Base-by-base conservation (phyloP, 1,139 yeast genomes). In the Hemisphaericaspora xylanilytica region DNA sequence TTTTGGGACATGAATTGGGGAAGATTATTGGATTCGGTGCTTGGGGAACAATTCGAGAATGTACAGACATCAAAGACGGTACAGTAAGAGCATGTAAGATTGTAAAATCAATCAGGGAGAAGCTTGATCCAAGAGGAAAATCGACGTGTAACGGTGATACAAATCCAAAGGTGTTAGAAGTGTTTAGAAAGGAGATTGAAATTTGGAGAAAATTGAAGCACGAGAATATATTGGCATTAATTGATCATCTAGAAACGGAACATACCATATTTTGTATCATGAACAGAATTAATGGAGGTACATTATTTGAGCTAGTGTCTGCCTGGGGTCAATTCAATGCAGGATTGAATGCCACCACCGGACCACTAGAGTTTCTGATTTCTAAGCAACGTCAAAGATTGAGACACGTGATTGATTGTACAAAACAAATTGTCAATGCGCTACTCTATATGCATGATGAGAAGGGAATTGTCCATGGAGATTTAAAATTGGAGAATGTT, bases 1-100 rank as follows among this genome's bases (percentile, higher is more conserved):
- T 84, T 0, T 52, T 82, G 66, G 78, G 73, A 9, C 79, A 81
- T 61, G 75, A 66, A 30, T 55, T 85, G 30, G 96, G 95, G 0
- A 80, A 79, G 48, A 75, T 84, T n/a, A 81, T 89, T 46, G 96
- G 96, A 1, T 79, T 78, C 55, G 97, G 97, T 8, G 95, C 96
- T 0, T 89, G 94, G 85, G 95, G 96, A 3, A 77, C 85, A 25
- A 85, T 90, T n/a, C 67, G 95, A 44, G 94, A 85, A 56, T 87
- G 94, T 46, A 54, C 52, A 33, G 64, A 58, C 24, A 38, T 46
- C 8, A 36, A 48, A 15, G 61, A 63, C 35, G 81, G 81, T 1
- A 62, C 64, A 5, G 61, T 72, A 1, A 72, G 75, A 46, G 97
- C 96, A 1, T 80, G 88, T 52, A 89, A 89, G 57, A 81, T 89